phyloP scores from a whole-genome alignment of 2,329 filamentous ascomycete genomes.

The Ilyonectria sp. region DNA sequence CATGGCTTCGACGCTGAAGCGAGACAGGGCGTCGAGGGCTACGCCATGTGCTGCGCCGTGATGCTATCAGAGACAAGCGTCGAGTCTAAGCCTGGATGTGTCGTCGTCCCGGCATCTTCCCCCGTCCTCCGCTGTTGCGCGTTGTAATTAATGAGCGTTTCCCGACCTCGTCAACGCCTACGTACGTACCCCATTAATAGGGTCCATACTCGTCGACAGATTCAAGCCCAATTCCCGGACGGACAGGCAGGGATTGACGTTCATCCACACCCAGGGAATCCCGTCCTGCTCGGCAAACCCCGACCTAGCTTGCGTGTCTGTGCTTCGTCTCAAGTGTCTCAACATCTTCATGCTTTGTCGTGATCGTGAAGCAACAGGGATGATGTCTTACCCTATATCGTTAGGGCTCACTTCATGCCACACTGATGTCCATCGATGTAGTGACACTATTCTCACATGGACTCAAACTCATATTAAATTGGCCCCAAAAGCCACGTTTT shows the following conservation, averaged over 20 bases:
- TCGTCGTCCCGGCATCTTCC: conserved; percentile 1
- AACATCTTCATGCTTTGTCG: conserved; percentile 14
- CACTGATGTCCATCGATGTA: background rate
- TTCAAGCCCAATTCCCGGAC: background rate
- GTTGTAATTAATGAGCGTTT: background rate
- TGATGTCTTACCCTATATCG: background rate
- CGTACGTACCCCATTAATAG: conserved; percentile 5
- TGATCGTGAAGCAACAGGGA: background rate
- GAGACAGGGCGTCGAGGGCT: background rate
- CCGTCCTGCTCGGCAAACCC: conserved; percentile 18
- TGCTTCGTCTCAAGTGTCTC: conserved; percentile 25
- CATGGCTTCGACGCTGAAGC: background rate
- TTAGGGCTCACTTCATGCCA: background rate
- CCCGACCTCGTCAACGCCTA: background rate
- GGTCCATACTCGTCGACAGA: background rate
- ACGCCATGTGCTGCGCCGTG: background rate
- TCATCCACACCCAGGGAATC: background rate
- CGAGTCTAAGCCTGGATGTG: background rate
- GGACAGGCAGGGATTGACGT: background rate
- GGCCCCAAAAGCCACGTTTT: background rate
- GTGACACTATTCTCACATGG: background rate
- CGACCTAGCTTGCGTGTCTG: conserved; percentile 16
- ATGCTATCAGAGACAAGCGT: background rate
- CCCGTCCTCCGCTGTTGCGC: background rate
- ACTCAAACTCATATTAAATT: background rate